Evolutionary conservation across 805 yeast species (phyloP).

Genomic region (Cyberlindnera misumaiensis): DNA sequence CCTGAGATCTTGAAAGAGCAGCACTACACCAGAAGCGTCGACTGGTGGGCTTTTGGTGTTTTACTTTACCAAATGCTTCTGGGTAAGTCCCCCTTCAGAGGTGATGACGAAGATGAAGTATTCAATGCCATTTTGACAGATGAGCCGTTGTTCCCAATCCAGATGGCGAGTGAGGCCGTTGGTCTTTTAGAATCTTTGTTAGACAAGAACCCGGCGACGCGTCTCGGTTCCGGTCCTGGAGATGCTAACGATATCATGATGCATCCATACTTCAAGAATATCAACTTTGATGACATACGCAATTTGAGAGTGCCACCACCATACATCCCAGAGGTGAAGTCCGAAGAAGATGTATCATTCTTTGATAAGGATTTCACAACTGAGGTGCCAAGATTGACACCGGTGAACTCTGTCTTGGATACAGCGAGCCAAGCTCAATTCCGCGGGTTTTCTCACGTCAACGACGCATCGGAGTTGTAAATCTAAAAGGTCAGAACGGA

Average conservation of each 20-base stretch:
- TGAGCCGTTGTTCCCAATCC: constrained; percentile 94
- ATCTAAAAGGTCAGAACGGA: background rate
- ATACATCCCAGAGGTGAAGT: constrained; percentile 76
- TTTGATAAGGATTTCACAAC: constrained; percentile 94
- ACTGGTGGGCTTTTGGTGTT: constrained; percentile 99
- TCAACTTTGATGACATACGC: constrained; percentile 82
- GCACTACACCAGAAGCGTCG: constrained; percentile 88
- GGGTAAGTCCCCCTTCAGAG: constrained; percentile 95
- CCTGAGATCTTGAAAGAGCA: constrained; percentile 95
- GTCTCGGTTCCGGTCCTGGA: constrained; percentile 81
- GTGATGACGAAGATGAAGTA: constrained; percentile 95
- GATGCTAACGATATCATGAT: constrained; percentile 95
- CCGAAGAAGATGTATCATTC: constrained; percentile 86
- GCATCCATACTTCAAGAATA: constrained; percentile 88
- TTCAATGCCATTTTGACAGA: constrained; percentile 94
- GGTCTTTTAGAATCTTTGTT: constrained; percentile 85
- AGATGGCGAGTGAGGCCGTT: constrained; percentile 95
- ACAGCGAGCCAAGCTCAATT: constrained; percentile 92
- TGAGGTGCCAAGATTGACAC: constrained; percentile 91
- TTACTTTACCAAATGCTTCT: constrained; percentile 91
- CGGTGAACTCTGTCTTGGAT: constrained; percentile 82
- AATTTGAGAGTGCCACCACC: constrained; percentile 76
- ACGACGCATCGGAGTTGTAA: constrained; percentile 43
- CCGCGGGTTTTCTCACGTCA: constrained; percentile 90
- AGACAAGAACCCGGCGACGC: constrained; percentile 77